These are phyloP conservation scores for Chiua sp. DNA, from an alignment of 1,284 basidiomycete genomes.

Conservation along the genomic window DNA sequence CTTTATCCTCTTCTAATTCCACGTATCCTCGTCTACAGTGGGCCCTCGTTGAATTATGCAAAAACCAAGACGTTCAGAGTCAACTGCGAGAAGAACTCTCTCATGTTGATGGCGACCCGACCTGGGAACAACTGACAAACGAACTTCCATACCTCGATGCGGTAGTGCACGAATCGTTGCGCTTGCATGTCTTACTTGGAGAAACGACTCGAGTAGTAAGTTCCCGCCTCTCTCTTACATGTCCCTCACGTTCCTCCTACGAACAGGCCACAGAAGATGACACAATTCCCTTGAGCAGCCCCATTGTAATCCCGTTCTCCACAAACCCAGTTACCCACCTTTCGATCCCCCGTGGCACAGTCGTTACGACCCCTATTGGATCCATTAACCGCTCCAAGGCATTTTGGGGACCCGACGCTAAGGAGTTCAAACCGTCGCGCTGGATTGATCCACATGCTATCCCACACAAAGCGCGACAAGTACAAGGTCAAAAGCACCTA, in stretches of 20 bases:
- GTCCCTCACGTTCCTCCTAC: slow-evolving; percentile 10
- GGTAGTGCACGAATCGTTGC: slow-evolving; percentile 34
- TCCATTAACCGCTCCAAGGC: slow-evolving; percentile 53
- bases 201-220: slow-evolving; percentile 25
- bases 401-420: slow-evolving; percentile 50
- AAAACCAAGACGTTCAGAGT: slow-evolving; percentile 38
- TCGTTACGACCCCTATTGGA: slow-evolving; percentile 47
- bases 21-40: slow-evolving; percentile 14
- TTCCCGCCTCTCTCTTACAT: background rate
- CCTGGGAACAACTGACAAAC: slow-evolving; percentile 39
- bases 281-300: slow-evolving; percentile 52
- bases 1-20: background rate
- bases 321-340: slow-evolving; percentile 44
- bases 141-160: slow-evolving; percentile 42
- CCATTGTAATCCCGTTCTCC: slow-evolving; percentile 37
- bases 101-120: slow-evolving; percentile 35
- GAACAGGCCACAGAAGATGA: slow-evolving; percentile 54
- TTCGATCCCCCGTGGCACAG: slow-evolving; percentile 48
- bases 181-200: slow-evolving; percentile 15
- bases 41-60: slow-evolving; percentile 28
- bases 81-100: slow-evolving; percentile 48
- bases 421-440: slow-evolving; percentile 30
- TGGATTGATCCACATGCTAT: slow-evolving; percentile 19
- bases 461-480: slow-evolving; percentile 34
- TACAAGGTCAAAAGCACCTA: slow-evolving; percentile 47